These are phyloP conservation scores for Ophiostoma pallidulum DNA, from an alignment of 2,329 filamentous ascomycete genomes.

Conservation along the genomic window DNA sequence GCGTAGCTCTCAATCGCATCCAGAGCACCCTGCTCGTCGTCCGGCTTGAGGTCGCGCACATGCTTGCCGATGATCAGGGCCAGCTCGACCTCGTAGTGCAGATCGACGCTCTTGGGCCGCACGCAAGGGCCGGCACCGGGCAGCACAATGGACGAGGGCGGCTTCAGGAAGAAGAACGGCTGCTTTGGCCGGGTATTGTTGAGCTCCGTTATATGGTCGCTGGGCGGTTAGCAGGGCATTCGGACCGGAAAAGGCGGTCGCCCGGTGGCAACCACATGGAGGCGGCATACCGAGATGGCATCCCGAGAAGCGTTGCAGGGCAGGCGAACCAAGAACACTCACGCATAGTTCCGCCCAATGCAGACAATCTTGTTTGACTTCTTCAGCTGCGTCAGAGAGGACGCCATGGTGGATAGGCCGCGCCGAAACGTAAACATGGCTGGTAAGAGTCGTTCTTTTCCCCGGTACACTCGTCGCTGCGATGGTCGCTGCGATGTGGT, in stretches of 20 bases:
- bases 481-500: background rate
- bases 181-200: constrained; percentile 82
- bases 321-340: no score
- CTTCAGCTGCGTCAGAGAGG: constrained; percentile 27
- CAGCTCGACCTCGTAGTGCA: constrained; percentile 94
- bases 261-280: no score
- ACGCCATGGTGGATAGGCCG: constrained; percentile 27
- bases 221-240: constrained; percentile 29
- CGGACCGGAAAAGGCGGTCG: no score
- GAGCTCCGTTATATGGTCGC: constrained; percentile 88
- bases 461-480: no score
- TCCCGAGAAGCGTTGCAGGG: no score
- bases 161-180: constrained; percentile 99
- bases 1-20: constrained; percentile 81
- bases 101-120: constrained; percentile 68
- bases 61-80: constrained; percentile 79
- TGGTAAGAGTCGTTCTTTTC: background rate
- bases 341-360: constrained; percentile 93
- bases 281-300: no score
- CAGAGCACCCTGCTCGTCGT: constrained; percentile 66
- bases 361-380: constrained; percentile 64
- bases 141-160: constrained; percentile 72
- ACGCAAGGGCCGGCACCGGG: constrained; percentile 72
- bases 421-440: constrained; percentile 20
- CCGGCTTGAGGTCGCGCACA: constrained; percentile 62